Percentiles rank a stretch among this genome's conserved stretches.
Conservation (phyloP, 1,139 yeast genomes). For the Debaryomycetaceae sp. region DNA sequence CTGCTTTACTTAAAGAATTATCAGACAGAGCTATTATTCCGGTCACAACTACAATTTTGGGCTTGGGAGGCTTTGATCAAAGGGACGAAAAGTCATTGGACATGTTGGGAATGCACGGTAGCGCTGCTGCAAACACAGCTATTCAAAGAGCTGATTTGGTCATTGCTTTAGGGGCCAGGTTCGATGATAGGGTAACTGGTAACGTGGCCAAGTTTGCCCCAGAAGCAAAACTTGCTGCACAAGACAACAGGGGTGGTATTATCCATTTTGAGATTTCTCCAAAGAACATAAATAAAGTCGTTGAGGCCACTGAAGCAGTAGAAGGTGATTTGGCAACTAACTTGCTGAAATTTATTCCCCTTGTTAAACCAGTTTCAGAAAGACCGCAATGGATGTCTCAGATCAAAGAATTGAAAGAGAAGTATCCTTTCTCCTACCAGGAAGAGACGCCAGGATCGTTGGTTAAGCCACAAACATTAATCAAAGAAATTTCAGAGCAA, state of each 20-base stretch:
- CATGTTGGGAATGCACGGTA: constrained; percentile 98
- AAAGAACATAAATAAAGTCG: constrained; percentile 95
- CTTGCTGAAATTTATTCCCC: constrained; percentile 68
- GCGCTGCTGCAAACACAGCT: constrained; percentile 91
- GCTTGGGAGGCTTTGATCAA: constrained; percentile 92
- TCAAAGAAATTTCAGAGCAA: constrained; percentile 72
- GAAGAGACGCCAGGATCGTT: constrained; percentile 72
- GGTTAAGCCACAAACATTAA: constrained; percentile 91
- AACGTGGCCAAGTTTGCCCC: constrained; percentile 88
- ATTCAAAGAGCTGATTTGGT: constrained; percentile 92
- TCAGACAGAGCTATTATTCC: constrained; percentile 92
- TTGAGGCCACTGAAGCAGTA: constrained; percentile 93
- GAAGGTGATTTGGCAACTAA: constrained; percentile 93
- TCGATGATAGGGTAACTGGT: constrained; percentile 97
- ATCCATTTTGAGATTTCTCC: constrained; percentile 94
- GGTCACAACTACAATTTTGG: constrained; percentile 93
- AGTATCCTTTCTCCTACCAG: constrained; percentile 83
- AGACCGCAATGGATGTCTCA: constrained; percentile 79
- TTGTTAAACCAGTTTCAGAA: constrained; percentile 53
- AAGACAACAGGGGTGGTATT: constrained; percentile 90
- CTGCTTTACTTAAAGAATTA: constrained; percentile 71
- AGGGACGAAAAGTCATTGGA: constrained; percentile 85
- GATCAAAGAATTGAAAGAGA: constrained; percentile 77
- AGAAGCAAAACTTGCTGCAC: constrained; percentile 83
- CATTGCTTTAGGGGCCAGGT: constrained; percentile 93